Base-by-base conservation (phyloP, 306 rosid species). In the Astragalus glycyphyllos region DNA sequence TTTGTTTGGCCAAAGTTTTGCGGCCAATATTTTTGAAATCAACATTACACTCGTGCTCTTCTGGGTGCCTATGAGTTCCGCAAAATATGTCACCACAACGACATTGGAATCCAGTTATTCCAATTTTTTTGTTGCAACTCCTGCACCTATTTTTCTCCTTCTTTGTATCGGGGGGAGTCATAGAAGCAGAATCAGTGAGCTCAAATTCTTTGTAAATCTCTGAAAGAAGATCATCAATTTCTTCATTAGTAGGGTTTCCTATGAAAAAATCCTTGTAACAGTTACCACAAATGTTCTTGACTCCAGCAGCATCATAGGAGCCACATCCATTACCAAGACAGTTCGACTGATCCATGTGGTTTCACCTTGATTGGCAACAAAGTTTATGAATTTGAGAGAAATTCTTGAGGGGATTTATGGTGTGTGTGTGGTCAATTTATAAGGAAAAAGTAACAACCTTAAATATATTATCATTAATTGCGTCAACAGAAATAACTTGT, bases 301-400 rank as follows among this genome's bases (percentile, higher is more conserved):
- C 70, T 13, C 42, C 55, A 42, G 29, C 11, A 2, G 57, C n/a
- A 13, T 85, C 82, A 16, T 35, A 84, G 49, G 77, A 86, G n/a
- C 86, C 87, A 20, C 91, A 84, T 4, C 82, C 79, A 7, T 74
- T 26, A 3, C 3, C 82, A 1, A 12, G 69, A 31, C 91, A 86
- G 5, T 58, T 74, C 31, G 65, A 10, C 31, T 69, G 49, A 55
- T 17, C 59, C 81, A 76, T 76, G 6, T 42, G 23, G 20, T 10
- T 37, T 35, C 10, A 11, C 57, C 11, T 3, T 4, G 7, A 4
- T 26, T 32, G 37, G 37, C 10, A 40, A 40, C 2, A 40, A 40
- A 7, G 44, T 40, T 40, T 40, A 2, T 40, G 9, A 7, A 40
- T 40, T 1, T 8, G 3, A 40, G 44, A 40, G 44, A 40, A 7